Percentiles rank a stretch among this genome's conserved stretches.
These are phyloP conservation scores for Fistulifera solaris DNA, from an alignment of 108 stramenopile genomes.

Conservation along the genomic window DNA sequence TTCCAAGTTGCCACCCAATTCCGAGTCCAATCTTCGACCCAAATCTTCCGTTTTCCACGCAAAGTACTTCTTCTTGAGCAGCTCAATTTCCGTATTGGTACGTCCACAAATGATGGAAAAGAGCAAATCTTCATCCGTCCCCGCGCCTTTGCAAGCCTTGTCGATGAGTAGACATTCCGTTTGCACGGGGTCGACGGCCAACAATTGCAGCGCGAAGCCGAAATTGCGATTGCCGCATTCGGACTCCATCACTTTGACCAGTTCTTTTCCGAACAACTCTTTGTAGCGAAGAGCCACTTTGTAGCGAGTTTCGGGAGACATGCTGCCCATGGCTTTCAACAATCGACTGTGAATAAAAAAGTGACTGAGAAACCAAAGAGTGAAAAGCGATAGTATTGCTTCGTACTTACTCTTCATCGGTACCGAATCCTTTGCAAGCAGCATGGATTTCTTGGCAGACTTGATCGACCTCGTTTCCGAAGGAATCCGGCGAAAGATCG, in stretches of 20 bases:
- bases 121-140: slow-evolving; percentile 32
- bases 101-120: slow-evolving; percentile 46
- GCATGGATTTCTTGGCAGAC: slow-evolving; percentile 11
- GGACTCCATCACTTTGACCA: slow-evolving; percentile 36
- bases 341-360: slow-evolving; percentile 4
- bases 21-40: slow-evolving; percentile 15
- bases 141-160: slow-evolving; percentile 40
- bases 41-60: slow-evolving; percentile 48
- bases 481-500: slow-evolving; percentile 34
- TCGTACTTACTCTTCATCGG: slow-evolving; percentile 9
- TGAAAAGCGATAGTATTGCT: too few relatives aligned
- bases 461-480: slow-evolving; percentile 24
- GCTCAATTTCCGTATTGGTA: slow-evolving; percentile 45
- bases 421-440: slow-evolving; percentile 19
- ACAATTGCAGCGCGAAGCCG: slow-evolving; percentile 32
- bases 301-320: slow-evolving; percentile 19
- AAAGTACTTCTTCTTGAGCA: slow-evolving; percentile 57
- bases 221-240: slow-evolving; percentile 38
- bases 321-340: slow-evolving; percentile 25
- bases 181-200: slow-evolving; percentile 32
- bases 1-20: slow-evolving; percentile 38
- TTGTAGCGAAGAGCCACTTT: slow-evolving; percentile 37
- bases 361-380: not conserved
- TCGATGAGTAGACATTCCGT: slow-evolving; percentile 48
- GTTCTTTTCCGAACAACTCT: slow-evolving; percentile 24